Evolutionary conservation across 345 rosid species (phyloP).

Genomic region (Linum trigynum): DNA sequence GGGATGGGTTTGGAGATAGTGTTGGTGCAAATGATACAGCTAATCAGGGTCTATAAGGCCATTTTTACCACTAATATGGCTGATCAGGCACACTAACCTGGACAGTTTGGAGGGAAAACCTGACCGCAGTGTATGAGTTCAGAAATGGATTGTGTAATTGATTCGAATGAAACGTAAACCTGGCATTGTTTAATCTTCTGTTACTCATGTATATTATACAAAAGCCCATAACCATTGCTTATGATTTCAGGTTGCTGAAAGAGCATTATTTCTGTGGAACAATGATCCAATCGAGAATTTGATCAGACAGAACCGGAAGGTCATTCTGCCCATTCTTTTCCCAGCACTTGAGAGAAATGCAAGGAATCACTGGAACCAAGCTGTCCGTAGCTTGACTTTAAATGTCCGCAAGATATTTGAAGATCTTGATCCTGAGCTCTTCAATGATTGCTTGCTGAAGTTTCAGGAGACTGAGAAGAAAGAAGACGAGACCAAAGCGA

Average conservation of each 20-base stretch:
- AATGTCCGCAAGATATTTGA: slow-evolving; percentile 50
- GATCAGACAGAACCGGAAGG: slow-evolving; percentile 43
- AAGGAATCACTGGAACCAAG: slow-evolving; percentile 56
- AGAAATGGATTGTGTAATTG: no score
- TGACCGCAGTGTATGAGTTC: no score
- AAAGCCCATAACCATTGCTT: slow-evolving; percentile 3
- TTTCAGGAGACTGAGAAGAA: slow-evolving; percentile 45
- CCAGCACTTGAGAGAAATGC: slow-evolving; percentile 56
- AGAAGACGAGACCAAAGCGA: slow-evolving; percentile 24
- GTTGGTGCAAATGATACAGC: no score
- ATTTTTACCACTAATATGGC: no score
- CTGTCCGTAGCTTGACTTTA: slow-evolving; percentile 49
- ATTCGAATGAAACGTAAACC: no score
- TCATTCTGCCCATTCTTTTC: slow-evolving; percentile 49
- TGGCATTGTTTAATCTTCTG: no score
- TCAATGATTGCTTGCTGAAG: slow-evolving; percentile 37
- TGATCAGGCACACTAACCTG: no score
- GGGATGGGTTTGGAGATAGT: no score
- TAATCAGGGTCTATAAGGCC: no score
- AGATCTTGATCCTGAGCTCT: slow-evolving; percentile 46
- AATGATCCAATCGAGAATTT: slow-evolving; percentile 60
- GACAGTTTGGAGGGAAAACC: no score
- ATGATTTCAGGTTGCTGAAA: slow-evolving; percentile 56
- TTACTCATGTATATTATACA: no score
- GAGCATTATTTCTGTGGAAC: slow-evolving; percentile 66